Base-by-base conservation (phyloP, 2,329 filamentous ascomycete genomes). In the Paramyrothecium roridum region DNA sequence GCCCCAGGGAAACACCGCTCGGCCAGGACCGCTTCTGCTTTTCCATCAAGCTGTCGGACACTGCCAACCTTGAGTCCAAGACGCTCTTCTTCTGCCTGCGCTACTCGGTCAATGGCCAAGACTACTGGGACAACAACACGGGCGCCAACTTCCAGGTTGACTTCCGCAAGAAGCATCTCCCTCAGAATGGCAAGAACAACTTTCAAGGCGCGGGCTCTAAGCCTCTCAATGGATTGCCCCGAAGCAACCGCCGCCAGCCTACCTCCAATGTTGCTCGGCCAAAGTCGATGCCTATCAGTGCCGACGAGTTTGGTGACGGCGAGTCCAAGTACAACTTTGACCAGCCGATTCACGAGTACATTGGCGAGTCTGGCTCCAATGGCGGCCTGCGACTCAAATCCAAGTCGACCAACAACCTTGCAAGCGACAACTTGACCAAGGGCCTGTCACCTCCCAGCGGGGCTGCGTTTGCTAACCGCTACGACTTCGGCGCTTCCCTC, bases 41-140 rank as follows among this genome's bases (percentile, higher is more conserved):
- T 74, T 91, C 86, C 71, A 96, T 99, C 78, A 93, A 93, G 77
- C 75, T 99, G 56, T 88, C 92, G 20, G 95, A 99, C 67, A 87
- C 92, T 65, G 90, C 91, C 48, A 93, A 97, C 70, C 81, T 99
- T 48, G 93, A 97, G 71, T 85, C 86, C 61, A 98, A 97, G 81
- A 96, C 92, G 0, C 80, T 99, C 67, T 91, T 93, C 73, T 86
- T 98, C 67, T 98, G 95, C 73, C 82, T 97, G 52, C 89, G 91
- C 52, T 99, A 98, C 73, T 85, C 78, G 43, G 91, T 96, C 56
- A 87, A 87, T 59, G 91, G 91, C 19, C 82, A 88, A 59, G 93
- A 98, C 65, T 90, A 86, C 72, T 99, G 95, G 95, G 95, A 99
- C 74, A 99, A 93, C 80, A 99, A 99, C 71, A 79, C 80, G 63